phyloP scores from a whole-genome alignment of 257 asterid genomes.

The Nicotiana tabacum region DNA sequence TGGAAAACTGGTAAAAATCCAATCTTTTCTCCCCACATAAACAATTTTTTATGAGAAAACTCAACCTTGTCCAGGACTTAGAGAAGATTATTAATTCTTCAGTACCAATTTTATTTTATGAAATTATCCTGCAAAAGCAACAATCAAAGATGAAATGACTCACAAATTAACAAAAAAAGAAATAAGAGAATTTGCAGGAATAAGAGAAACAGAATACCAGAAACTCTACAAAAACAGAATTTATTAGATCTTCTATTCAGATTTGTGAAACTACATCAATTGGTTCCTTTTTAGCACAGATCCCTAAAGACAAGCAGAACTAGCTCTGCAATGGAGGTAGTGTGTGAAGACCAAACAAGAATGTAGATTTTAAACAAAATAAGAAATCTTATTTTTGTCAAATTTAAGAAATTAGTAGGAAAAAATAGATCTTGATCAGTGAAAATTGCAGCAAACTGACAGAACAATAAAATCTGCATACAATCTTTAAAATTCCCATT shows the following conservation, averaged over 20 bases:
- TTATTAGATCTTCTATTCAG: not conserved
- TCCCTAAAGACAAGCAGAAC: not conserved
- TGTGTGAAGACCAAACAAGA: not conserved
- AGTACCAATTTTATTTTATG: not conserved
- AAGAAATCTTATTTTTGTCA: not conserved
- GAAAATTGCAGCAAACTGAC: not conserved
- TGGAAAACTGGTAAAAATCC: conserved; percentile 32
- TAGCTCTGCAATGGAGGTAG: not conserved
- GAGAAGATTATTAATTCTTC: not conserved
- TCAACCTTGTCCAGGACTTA: not conserved
- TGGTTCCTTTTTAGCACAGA: conserved; percentile 7
- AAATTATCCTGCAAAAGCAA: conserved; percentile 4
- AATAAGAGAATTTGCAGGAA: not conserved
- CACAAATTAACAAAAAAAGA: not conserved
- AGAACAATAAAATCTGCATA: not conserved
- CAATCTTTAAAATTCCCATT: not conserved
- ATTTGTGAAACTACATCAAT: conserved; percentile 11
- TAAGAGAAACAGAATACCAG: not conserved
- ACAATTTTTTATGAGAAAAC: not conserved
- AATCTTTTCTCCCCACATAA: conserved; percentile 8
- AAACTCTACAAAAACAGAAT: not conserved
- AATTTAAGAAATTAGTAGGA: not conserved
- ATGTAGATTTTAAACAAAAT: not conserved
- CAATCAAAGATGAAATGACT: not conserved
- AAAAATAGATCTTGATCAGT: not conserved